Evolutionary conservation across 805 yeast species (phyloP).

Genomic region (Saccharomyces kudriavzevii): DNA sequence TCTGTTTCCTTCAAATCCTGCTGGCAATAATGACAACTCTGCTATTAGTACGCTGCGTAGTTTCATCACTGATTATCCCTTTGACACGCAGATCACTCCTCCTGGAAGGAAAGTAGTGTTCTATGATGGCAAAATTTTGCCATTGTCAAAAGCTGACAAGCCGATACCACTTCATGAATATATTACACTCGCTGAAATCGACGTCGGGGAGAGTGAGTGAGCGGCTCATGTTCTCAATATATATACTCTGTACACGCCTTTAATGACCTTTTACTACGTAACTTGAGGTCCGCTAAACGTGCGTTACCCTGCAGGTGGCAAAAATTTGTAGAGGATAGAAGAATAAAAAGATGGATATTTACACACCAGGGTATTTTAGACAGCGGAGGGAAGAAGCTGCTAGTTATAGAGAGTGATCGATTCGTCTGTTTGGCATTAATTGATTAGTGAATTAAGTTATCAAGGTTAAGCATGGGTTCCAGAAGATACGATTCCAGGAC

Average conservation of each 20-base stretch:
- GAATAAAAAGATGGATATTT: neutral
- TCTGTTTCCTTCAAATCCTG: slow-evolving; percentile 17
- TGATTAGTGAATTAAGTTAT: neutral
- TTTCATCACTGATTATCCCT: slow-evolving; percentile 21
- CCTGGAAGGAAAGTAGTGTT: slow-evolving; percentile 21
- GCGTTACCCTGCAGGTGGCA: slow-evolving; percentile 1
- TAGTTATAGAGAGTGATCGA: neutral
- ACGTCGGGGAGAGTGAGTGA: neutral
- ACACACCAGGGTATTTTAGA: neutral
- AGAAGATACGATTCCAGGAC: slow-evolving; percentile 99
- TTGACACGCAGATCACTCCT: slow-evolving; percentile 15
- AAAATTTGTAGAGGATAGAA: neutral
- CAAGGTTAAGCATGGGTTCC: slow-evolving; percentile 46
- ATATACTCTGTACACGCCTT: neutral
- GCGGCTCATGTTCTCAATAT: neutral
- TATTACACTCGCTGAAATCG: neutral
- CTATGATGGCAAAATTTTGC: slow-evolving; percentile 19
- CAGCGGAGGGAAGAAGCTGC: neutral
- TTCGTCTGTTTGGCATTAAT: neutral
- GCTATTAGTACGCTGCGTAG: slow-evolving; percentile 20
- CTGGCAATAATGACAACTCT: slow-evolving; percentile 15
- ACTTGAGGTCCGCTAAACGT: neutral
- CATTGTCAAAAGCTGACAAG: slow-evolving; percentile 12
- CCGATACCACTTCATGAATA: slow-evolving; percentile 2
- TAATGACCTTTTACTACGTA: neutral